Conservation (phyloP, 805 yeast species). For the Candida ponderosae region DNA sequence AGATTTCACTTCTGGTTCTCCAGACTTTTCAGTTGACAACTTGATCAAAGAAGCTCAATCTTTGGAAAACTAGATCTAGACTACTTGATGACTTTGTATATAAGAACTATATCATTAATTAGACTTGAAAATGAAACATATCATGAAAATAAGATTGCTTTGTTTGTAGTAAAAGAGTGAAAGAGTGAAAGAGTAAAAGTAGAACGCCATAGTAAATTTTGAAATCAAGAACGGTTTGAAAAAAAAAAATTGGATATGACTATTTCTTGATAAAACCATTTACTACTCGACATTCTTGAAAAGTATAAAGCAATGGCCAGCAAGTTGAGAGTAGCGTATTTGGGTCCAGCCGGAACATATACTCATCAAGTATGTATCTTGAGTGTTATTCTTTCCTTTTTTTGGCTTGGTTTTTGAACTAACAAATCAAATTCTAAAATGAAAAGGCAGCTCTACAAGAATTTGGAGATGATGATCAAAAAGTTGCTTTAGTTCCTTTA, state of each 20-base stretch:
- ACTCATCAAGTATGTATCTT: constrained; percentile 62
- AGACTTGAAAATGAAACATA: too few relatives aligned
- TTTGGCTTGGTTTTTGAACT: not conserved
- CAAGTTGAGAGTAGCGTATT: constrained; percentile 47
- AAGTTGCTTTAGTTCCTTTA: constrained; percentile 17
- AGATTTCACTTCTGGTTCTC: constrained; percentile 64
- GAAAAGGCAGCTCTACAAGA: constrained; percentile 49
- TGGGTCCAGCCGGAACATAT: constrained; percentile 92
- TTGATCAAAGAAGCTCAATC: constrained; percentile 71
- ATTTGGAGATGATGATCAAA: constrained; percentile 29
- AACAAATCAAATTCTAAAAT: not conserved
- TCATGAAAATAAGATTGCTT: too few relatives aligned
- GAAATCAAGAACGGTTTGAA: too few relatives aligned
- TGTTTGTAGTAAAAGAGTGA: too few relatives aligned
- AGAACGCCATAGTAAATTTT: too few relatives aligned
- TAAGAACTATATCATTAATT: too few relatives aligned
- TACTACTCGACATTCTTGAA: too few relatives aligned
- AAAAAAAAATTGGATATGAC: too few relatives aligned
- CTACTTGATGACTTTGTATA: too few relatives aligned
- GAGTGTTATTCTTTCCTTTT: not conserved
- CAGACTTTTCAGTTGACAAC: constrained; percentile 55
- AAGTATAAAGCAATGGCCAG: not conserved
- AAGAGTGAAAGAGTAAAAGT: too few relatives aligned
- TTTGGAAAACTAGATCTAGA: constrained; percentile 32
- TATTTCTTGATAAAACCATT: too few relatives aligned